A percentile compares a stretch with the other conserved stretches of the same genome.
These are phyloP conservation scores for Fusarium avenaceum DNA, from an alignment of 2,329 filamentous ascomycete species.

Conservation along the genomic window DNA sequence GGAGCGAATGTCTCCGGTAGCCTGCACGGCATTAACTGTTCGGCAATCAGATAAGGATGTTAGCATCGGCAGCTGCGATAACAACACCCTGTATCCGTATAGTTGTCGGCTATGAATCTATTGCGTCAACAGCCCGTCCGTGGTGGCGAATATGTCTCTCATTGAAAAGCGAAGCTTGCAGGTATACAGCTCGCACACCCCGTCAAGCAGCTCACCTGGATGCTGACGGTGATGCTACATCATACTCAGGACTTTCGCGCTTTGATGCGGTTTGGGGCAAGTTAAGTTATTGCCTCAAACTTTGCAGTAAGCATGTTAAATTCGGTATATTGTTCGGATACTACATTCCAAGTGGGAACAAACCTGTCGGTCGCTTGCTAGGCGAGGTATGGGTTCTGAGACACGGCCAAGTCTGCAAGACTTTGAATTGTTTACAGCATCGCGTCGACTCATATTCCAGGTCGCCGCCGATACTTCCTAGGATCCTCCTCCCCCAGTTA, in stretches of 20 bases:
- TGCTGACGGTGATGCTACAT: neutral
- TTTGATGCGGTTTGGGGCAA: slow-evolving; percentile 4
- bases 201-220: neutral
- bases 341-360: slow-evolving; percentile 2
- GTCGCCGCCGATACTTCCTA: neutral
- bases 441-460: neutral
- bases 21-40: neutral
- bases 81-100: neutral
- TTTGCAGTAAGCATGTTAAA: neutral
- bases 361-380: neutral
- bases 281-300: neutral
- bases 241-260: neutral
- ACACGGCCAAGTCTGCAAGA: neutral
- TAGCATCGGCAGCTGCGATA: neutral
- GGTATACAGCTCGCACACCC: neutral
- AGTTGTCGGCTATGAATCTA: neutral
- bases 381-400: slow-evolving; percentile 18
- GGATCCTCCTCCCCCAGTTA: neutral
- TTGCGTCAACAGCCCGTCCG: neutral
- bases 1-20: neutral
- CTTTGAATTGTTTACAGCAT: neutral
- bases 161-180: neutral
- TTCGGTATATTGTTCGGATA: neutral
- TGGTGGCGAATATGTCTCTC: neutral
- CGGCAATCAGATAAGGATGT: neutral